Conservation (phyloP, 2,329 filamentous ascomycete genomes). For the Nemania sp. region DNA sequence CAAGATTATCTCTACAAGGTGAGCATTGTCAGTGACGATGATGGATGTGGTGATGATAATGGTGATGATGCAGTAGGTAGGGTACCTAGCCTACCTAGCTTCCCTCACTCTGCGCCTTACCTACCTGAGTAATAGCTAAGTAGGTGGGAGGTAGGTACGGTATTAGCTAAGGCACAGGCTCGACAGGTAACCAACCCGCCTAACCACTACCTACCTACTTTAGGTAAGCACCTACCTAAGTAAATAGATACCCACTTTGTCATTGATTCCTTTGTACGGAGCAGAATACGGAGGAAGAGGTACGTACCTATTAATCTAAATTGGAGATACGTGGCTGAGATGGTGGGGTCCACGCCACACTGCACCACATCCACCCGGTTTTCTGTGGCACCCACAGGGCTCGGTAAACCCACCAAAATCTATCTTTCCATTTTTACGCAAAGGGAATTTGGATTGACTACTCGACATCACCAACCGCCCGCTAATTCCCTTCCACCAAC, state of each 20-base stretch:
- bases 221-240: no score
- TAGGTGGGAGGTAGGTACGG: neutral
- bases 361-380: constrained; percentile 30
- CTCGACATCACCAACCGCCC: constrained; percentile 44
- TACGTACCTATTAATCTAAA: no score
- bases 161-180: no score
- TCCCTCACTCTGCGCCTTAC: neutral
- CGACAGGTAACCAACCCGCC: no score
- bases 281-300: neutral
- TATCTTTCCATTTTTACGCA: constrained; percentile 50
- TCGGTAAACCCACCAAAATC: constrained; percentile 52
- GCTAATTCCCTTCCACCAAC: constrained; percentile 47
- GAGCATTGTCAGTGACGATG: constrained; percentile 48
- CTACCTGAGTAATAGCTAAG: neutral
- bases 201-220: no score
- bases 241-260: no score
- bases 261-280: no score
- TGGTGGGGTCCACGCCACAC: constrained; percentile 31
- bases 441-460: constrained; percentile 46
- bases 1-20: constrained; percentile 49
- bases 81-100: constrained; percentile 21
- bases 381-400: constrained; percentile 49
- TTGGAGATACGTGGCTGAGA: constrained; percentile 33
- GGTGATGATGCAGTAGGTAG: constrained; percentile 19
- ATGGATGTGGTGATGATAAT: constrained; percentile 11